These are phyloP conservation scores for Xenosphaeropsis pyriputrescens DNA, from an alignment of 2,329 filamentous ascomycete genomes.

Conservation along the genomic window DNA sequence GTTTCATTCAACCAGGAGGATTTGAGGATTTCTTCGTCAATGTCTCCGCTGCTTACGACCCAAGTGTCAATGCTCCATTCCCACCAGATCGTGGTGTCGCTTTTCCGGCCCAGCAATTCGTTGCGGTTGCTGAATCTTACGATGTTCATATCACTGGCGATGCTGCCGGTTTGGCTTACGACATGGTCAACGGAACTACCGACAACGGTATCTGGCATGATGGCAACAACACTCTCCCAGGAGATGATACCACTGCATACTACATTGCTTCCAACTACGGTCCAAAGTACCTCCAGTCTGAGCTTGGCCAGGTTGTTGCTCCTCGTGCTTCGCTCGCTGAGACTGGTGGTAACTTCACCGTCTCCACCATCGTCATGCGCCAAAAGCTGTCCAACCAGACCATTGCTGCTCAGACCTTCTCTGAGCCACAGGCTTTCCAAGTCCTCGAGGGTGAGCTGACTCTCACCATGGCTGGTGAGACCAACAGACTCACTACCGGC, in stretches of 20 bases:
- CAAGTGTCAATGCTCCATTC: slow-evolving; percentile 4
- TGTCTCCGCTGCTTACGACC: slow-evolving; percentile 20
- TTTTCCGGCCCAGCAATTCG: slow-evolving; percentile 6
- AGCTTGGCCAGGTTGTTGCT: slow-evolving; percentile 25
- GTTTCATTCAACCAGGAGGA: slow-evolving; percentile 29
- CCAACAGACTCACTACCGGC: slow-evolving; percentile 16
- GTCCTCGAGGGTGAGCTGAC: slow-evolving; percentile 21
- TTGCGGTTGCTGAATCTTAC: slow-evolving; percentile 21
- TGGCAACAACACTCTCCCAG: slow-evolving; percentile 19
- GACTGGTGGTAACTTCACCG: slow-evolving; percentile 25
- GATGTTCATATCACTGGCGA: slow-evolving; percentile 23
- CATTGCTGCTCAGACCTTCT: slow-evolving; percentile 11
- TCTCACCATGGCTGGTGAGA: slow-evolving; percentile 18
- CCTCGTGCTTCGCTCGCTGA: slow-evolving; percentile 25
- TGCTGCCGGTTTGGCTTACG: slow-evolving; percentile 5
- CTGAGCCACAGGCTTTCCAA: slow-evolving; percentile 21
- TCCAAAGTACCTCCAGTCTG: slow-evolving; percentile 26
- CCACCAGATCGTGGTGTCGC: slow-evolving; percentile 7
- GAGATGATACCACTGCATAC: slow-evolving; percentile 19
- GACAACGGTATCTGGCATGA: slow-evolving; percentile 22
- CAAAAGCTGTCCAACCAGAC: slow-evolving; percentile 5
- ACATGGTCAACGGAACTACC: slow-evolving; percentile 25
- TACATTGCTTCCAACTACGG: slow-evolving; percentile 30
- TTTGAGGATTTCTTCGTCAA: slow-evolving; percentile 24
- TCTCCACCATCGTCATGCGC: slow-evolving; percentile 26